phyloP scores from a whole-genome alignment of 2,329 filamentous ascomycete genomes.

The Talaromyces rugulosus region DNA sequence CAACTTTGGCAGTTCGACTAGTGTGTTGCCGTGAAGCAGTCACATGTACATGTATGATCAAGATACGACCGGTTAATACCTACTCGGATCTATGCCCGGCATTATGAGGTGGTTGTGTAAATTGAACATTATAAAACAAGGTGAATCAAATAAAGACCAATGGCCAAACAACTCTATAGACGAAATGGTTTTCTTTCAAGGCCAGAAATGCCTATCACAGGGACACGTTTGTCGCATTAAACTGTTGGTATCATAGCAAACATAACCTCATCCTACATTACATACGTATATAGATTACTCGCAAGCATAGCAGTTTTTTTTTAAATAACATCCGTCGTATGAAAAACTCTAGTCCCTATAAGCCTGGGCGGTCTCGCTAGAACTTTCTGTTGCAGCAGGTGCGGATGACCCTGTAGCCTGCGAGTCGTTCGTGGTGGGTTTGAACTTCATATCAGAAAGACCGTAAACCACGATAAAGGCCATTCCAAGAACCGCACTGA shows the following conservation, averaged over 20 bases:
- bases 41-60: background rate
- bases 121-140: background rate
- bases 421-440: background rate
- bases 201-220: background rate
- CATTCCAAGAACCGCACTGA: constrained; percentile 65
- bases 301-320: background rate
- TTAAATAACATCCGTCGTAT: background rate
- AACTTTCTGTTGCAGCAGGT: background rate
- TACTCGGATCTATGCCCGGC: background rate
- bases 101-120: background rate
- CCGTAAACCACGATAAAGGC: constrained; percentile 48
- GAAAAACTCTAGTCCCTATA: background rate
- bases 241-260: background rate
- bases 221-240: background rate
- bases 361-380: background rate
- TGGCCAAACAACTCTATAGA: background rate
- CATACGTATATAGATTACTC: background rate
- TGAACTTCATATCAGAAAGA: constrained; percentile 35
- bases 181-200: background rate
- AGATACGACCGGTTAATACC: too few species aligned
- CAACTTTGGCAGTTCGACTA: background rate
- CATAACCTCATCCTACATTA: background rate
- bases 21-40: too few species aligned
- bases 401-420: background rate
- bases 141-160: background rate